phyloP scores from a whole-genome alignment of 805 yeast genomes.

The Pichia rugopelliculosa region DNA sequence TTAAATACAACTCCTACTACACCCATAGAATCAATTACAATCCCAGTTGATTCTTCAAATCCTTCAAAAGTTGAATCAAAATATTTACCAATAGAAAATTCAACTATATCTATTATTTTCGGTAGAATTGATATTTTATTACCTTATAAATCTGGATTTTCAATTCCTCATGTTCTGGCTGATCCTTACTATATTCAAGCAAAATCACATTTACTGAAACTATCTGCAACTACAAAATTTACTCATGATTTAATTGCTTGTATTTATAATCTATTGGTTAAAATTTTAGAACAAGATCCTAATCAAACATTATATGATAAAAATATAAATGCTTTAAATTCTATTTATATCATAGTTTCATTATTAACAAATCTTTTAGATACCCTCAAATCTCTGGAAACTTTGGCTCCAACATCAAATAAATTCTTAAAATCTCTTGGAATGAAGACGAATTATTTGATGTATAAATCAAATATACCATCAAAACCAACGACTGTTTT shows the following conservation, averaged over 20 bases:
- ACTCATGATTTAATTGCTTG: constrained; percentile 26
- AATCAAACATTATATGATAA: constrained; percentile 10
- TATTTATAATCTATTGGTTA: constrained; percentile 7
- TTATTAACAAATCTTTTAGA: constrained; percentile 18
- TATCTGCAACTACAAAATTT: constrained; percentile 21
- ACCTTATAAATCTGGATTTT: constrained; percentile 31
- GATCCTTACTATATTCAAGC: constrained; percentile 30
- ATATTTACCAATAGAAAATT: constrained; percentile 3
- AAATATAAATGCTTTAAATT: constrained; percentile 16
- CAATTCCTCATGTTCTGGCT: constrained; percentile 31
- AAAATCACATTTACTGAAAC: constrained; percentile 27
- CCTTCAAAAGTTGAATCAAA: neutral
- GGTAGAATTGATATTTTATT: constrained; percentile 27
- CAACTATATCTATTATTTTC: constrained; percentile 28
- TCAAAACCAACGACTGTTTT: neutral
- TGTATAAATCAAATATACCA: constrained; percentile 1
- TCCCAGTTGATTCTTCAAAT: neutral
- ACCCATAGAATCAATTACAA: neutral
- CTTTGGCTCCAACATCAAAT: neutral
- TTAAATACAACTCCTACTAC: neutral
- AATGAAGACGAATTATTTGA: neutral
- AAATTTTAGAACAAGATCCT: constrained; percentile 2
- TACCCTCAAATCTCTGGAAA: constrained; percentile 1
- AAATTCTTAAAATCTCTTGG: neutral
- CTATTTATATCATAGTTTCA: constrained; percentile 2